phyloP scores from a whole-genome alignment of 192 early-diverging fungal species.

The Dissophora ornata region DNA sequence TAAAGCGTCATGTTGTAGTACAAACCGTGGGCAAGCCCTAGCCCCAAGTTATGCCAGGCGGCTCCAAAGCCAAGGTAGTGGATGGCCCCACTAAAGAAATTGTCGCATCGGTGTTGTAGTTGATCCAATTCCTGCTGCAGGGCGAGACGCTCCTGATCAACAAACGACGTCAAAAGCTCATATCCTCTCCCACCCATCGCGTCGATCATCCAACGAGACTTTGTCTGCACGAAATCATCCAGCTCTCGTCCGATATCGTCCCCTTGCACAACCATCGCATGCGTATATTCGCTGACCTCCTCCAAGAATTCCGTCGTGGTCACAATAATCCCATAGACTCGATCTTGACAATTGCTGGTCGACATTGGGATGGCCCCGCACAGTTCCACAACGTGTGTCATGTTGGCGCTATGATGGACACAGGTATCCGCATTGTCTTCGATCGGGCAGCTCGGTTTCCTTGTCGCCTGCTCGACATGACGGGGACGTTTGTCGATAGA shows the following conservation, averaged over 20 bases:
- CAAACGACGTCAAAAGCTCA: slow-evolving; percentile 15
- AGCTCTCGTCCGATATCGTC: slow-evolving; percentile 6
- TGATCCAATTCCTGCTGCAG: slow-evolving; percentile 21
- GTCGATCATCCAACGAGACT: slow-evolving; percentile 36
- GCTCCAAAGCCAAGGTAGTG: slow-evolving; percentile 9
- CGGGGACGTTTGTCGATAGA: too few relatives aligned
- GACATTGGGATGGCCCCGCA: not conserved
- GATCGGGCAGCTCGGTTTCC: not conserved
- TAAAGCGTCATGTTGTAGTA: slow-evolving; percentile 40
- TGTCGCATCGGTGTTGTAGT: slow-evolving; percentile 27
- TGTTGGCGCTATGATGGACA: not conserved
- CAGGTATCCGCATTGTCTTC: not conserved
- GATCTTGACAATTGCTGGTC: slow-evolving; percentile 13
- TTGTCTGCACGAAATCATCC: slow-evolving; percentile 33
- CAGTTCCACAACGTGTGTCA: not conserved
- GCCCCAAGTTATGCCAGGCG: slow-evolving; percentile 16
- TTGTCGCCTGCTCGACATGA: too few relatives aligned
- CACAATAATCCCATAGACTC: slow-evolving; percentile 7
- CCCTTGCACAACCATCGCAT: slow-evolving; percentile 26
- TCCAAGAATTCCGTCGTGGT: slow-evolving; percentile 3
- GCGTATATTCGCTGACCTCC: slow-evolving; percentile 3
- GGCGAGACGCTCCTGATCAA: slow-evolving; percentile 10
- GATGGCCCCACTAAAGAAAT: slow-evolving; percentile 21
- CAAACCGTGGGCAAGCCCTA: slow-evolving; percentile 18
- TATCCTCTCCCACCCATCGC: slow-evolving; percentile 13